phyloP scores from a whole-genome alignment of 371 early-diverging fungal genomes.

The Parasitella parasitica region DNA sequence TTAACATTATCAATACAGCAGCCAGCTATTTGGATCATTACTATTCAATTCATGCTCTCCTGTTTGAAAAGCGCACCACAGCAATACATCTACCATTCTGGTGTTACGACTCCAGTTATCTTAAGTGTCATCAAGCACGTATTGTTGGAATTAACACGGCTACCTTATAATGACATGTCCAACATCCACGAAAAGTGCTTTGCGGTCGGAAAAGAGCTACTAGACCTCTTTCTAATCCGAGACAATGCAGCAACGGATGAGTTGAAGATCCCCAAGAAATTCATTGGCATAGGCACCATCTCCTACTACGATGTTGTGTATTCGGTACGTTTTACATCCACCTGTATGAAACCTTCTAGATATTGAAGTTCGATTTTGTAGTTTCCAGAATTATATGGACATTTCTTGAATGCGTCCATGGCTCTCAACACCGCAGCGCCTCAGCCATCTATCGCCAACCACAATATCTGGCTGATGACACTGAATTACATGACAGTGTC shows the following conservation, averaged over 20 bases:
- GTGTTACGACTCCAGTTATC: conserved; percentile 40
- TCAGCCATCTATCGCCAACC: conserved; percentile 42
- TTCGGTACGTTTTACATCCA: conserved; percentile 43
- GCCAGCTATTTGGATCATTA: conserved; percentile 40
- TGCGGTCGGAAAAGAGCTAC: conserved; percentile 33
- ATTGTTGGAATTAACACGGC: conserved; percentile 37
- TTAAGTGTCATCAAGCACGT: conserved; percentile 44
- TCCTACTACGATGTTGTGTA: conserved; percentile 47
- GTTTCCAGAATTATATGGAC: conserved; percentile 52
- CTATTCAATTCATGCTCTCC: conserved; percentile 45
- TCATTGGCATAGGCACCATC: conserved; percentile 21
- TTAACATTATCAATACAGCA: conserved; percentile 29
- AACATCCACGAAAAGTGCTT: conserved; percentile 35
- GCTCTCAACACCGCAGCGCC: conserved; percentile 9
- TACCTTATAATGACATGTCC: conserved; percentile 29
- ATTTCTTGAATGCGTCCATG: conserved; percentile 36
- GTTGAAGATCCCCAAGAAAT: neutral
- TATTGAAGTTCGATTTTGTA: conserved; percentile 7
- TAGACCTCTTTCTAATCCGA: conserved; percentile 40
- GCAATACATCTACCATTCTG: conserved; percentile 31
- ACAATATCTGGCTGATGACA: conserved; percentile 47
- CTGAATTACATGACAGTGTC: conserved; percentile 37
- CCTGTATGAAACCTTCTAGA: no score
- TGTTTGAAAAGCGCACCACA: conserved; percentile 31
- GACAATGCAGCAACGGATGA: conserved; percentile 1